Conservation (phyloP, 176 grass and related monocot genomes). For the Oryza australiensis region DNA sequence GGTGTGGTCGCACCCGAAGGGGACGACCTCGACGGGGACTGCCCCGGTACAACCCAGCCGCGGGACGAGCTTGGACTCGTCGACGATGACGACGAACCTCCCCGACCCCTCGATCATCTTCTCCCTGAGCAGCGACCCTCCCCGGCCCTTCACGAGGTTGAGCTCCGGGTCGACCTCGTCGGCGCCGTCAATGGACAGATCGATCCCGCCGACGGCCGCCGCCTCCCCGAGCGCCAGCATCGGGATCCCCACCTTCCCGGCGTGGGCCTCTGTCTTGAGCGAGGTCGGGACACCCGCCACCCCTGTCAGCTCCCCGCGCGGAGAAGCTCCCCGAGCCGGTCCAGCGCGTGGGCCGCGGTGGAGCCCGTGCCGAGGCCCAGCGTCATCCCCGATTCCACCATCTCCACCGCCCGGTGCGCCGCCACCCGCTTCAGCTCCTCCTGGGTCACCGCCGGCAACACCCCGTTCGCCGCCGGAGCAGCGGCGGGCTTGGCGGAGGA, state of each 20-base stretch:
- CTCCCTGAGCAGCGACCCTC: slow-evolving; percentile 73
- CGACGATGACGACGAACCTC: slow-evolving; percentile 72
- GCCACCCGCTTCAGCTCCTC: slow-evolving; percentile 71
- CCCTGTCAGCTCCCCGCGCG: slow-evolving; percentile 2
- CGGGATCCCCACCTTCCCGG: slow-evolving; percentile 48
- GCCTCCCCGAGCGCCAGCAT: slow-evolving; percentile 47
- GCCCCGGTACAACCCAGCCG: slow-evolving; percentile 56
- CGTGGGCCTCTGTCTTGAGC: slow-evolving; percentile 56
- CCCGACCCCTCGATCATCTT: slow-evolving; percentile 76
- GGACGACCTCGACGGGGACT: slow-evolving; percentile 72
- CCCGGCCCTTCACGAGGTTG: slow-evolving; percentile 82
- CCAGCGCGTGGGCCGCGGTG: slow-evolving; percentile 67
- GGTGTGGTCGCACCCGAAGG: slow-evolving; percentile 54
- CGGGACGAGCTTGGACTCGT: slow-evolving; percentile 73
- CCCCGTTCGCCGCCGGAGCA: not conserved
- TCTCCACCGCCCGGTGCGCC: slow-evolving; percentile 55
- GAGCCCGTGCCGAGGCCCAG: slow-evolving; percentile 80
- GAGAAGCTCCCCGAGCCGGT: slow-evolving; percentile 59
- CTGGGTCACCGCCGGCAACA: slow-evolving; percentile 27
- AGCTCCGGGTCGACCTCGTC: slow-evolving; percentile 76
- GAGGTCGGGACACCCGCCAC: slow-evolving; percentile 68
- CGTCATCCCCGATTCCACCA: slow-evolving; percentile 50
- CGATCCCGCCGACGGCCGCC: not conserved
- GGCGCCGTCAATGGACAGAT: slow-evolving; percentile 71
- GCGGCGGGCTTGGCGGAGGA: not conserved